These are phyloP conservation scores for Amphibolis antarctica DNA, from an alignment of 106 monocot genomes.

Conservation along the genomic window DNA sequence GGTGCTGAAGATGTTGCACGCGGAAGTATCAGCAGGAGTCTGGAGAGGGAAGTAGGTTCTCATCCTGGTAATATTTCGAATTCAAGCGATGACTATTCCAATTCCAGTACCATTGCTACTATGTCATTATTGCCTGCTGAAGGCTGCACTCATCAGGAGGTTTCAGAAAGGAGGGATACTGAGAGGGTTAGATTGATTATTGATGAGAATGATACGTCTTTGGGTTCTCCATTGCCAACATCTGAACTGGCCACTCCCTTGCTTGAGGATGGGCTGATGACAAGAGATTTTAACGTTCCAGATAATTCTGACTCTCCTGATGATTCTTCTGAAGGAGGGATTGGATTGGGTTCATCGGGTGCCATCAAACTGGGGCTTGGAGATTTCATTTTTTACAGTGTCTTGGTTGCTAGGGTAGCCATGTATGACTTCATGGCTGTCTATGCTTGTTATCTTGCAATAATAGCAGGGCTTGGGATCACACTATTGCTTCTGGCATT, in stretches of 20 bases:
- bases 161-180: no score
- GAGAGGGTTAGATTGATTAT: neutral
- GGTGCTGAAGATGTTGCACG: slow-evolving; percentile 8
- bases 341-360: slow-evolving; percentile 65
- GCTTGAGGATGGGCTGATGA: slow-evolving; percentile 4
- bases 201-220: slow-evolving; percentile 10
- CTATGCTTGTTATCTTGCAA: slow-evolving; percentile 95
- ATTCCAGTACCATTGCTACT: neutral
- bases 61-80: neutral
- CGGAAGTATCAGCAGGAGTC: slow-evolving; percentile 47
- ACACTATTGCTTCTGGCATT: slow-evolving; percentile 68
- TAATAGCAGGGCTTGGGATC: slow-evolving; percentile 75
- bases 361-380: slow-evolving; percentile 94
- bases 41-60: slow-evolving; percentile 10
- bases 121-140: no score
- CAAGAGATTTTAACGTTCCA: slow-evolving; percentile 6
- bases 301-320: slow-evolving; percentile 1
- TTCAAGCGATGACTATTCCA: slow-evolving; percentile 6
- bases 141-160: no score
- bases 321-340: slow-evolving; percentile 17
- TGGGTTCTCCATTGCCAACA: neutral
- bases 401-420: slow-evolving; percentile 82
- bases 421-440: slow-evolving; percentile 82
- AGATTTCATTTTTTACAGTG: slow-evolving; percentile 97
- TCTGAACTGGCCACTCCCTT: neutral